These are phyloP conservation scores for Sarcomyxa edulis DNA, from an alignment of 768 basidiomycete species.

Conservation along the genomic window DNA sequence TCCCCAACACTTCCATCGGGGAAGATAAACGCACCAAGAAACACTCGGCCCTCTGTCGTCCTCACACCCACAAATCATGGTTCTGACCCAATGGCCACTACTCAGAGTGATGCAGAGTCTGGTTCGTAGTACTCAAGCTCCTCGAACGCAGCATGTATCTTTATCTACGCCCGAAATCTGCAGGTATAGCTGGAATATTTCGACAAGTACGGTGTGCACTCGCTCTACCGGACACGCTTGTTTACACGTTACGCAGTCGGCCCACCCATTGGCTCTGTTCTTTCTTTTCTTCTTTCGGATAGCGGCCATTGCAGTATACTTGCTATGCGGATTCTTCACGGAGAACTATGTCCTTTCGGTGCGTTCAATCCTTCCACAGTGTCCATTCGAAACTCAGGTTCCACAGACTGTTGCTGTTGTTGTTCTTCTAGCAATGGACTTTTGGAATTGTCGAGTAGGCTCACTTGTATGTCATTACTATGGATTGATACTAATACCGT, in stretches of 20 bases:
- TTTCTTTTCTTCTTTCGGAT: slow-evolving; percentile 86
- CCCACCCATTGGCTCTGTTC: slow-evolving; percentile 79
- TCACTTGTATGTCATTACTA: not conserved
- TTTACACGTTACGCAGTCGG: slow-evolving; percentile 46
- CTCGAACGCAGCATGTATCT: not conserved
- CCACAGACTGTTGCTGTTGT: slow-evolving; percentile 81
- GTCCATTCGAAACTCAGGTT: slow-evolving; percentile 22
- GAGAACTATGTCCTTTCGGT: slow-evolving; percentile 92
- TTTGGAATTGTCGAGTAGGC: slow-evolving; percentile 92
- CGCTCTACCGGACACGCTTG: slow-evolving; percentile 4
- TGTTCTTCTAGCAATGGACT: slow-evolving; percentile 92
- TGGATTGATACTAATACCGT: not conserved
- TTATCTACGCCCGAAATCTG: no score
- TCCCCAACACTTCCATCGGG: slow-evolving; percentile 19
- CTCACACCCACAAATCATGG: slow-evolving; percentile 47
- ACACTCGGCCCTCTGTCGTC: slow-evolving; percentile 40
- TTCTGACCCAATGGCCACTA: slow-evolving; percentile 42
- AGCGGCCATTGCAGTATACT: slow-evolving; percentile 85
- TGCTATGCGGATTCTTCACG: slow-evolving; percentile 89
- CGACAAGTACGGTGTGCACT: slow-evolving; percentile 50
- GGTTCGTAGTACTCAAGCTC: slow-evolving; percentile 36
- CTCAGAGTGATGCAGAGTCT: slow-evolving; percentile 67
- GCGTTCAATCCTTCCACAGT: slow-evolving; percentile 21
- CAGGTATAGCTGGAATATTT: slow-evolving; percentile 66
- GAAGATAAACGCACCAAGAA: slow-evolving; percentile 26